These are phyloP conservation scores for Juglanconis oblonga DNA, from an alignment of 2,329 filamentous ascomycete species.

Conservation along the genomic window DNA sequence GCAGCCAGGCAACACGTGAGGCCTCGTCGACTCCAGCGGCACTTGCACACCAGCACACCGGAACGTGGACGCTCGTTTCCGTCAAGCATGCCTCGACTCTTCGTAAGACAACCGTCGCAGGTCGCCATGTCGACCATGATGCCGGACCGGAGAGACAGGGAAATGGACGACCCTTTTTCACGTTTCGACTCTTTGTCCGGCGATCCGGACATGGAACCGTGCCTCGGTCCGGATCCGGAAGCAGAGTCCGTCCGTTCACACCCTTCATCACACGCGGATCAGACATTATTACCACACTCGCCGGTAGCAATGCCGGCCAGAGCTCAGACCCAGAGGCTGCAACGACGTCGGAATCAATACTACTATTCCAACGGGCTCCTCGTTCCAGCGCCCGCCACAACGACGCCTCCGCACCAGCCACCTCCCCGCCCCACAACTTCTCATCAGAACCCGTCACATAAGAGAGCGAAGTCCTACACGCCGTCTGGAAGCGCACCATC, in stretches of 20 bases:
- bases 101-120: slow-evolving; percentile 1
- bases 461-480: slow-evolving; percentile 10
- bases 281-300: not conserved
- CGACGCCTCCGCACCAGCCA: not conserved
- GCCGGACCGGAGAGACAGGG: not conserved
- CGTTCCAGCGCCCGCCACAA: slow-evolving; percentile 3
- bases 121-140: not conserved
- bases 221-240: slow-evolving; percentile 2
- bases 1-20: not conserved
- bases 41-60: not conserved
- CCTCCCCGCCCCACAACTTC: not conserved
- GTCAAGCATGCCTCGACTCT: not conserved
- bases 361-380: slow-evolving; percentile 9
- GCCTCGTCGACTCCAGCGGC: not conserved
- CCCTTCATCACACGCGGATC: slow-evolving; percentile 11
- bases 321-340: slow-evolving; percentile 14
- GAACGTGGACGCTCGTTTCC: not conserved
- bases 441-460: not conserved
- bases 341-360: slow-evolving; percentile 13
- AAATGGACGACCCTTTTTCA: slow-evolving; percentile 5
- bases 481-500: slow-evolving; percentile 2
- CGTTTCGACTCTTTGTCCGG: slow-evolving; percentile 7
- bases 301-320: not conserved
- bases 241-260: slow-evolving; percentile 16
- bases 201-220: not conserved